Percentiles rank a stretch among this genome's conserved stretches.
These are phyloP conservation scores for Salvia hispanica DNA, from an alignment of 257 asterid species.

Conservation along the genomic window DNA sequence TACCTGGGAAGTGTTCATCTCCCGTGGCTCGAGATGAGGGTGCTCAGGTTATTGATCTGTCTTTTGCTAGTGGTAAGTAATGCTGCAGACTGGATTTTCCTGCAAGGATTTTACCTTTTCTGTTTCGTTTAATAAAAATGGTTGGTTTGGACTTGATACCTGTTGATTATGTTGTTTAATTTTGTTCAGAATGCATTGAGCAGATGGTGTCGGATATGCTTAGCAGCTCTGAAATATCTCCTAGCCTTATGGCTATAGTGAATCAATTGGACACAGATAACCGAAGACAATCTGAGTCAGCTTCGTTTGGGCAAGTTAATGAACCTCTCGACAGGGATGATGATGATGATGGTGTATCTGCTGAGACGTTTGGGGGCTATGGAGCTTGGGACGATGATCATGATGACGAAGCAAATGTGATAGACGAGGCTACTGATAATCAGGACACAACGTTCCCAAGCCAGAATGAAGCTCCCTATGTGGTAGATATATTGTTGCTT, in stretches of 20 bases:
- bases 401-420: constrained; percentile 59
- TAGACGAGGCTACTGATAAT: constrained; percentile 53
- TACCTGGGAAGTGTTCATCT: constrained; percentile 75
- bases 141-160: constrained; percentile 9
- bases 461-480: constrained; percentile 53
- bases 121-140: neutral
- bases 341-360: constrained; percentile 36
- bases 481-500: constrained; percentile 36
- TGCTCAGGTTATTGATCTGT: constrained; percentile 59
- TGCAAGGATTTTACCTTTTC: neutral
- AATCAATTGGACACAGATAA: constrained; percentile 65
- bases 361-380: constrained; percentile 50
- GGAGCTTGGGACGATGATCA: constrained; percentile 70
- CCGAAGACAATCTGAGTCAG: constrained; percentile 56
- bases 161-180: constrained; percentile 14
- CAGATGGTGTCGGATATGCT: constrained; percentile 68
- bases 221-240: constrained; percentile 67
- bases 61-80: constrained; percentile 79
- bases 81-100: constrained; percentile 25
- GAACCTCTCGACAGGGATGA: constrained; percentile 39
- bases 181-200: constrained; percentile 63
- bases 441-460: constrained; percentile 49
- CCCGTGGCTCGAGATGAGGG: constrained; percentile 40
- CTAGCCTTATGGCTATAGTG: constrained; percentile 69
- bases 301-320: constrained; percentile 46